Conservation (phyloP, 768 basidiomycete genomes). For the Phaeotremella skinneri region DNA sequence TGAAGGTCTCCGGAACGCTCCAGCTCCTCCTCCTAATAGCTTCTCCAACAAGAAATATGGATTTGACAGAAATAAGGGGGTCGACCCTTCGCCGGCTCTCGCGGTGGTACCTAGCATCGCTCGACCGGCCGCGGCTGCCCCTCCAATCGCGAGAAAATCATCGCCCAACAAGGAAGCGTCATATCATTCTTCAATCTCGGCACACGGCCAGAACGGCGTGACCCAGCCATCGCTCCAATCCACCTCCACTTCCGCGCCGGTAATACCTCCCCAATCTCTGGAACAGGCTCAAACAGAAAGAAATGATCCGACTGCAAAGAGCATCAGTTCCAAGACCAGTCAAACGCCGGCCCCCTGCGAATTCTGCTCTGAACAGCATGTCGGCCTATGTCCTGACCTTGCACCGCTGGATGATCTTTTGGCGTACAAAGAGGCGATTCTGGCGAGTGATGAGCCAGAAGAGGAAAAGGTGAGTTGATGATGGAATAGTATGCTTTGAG, state of each 20-base stretch:
- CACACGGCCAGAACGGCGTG: no score
- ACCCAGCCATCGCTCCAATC: no score
- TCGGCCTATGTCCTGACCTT: slow-evolving; percentile 7
- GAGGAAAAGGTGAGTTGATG: slow-evolving; percentile 12
- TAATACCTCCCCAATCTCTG: no score
- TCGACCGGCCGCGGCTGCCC: no score
- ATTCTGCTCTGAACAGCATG: slow-evolving; percentile 9
- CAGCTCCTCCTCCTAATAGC: not conserved
- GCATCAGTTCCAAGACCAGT: slow-evolving; percentile 1
- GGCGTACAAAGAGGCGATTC: slow-evolving; percentile 6
- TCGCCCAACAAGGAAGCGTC: no score
- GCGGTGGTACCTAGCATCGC: no score
- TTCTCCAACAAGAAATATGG: not conserved
- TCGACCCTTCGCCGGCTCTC: not conserved
- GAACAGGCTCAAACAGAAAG: not conserved
- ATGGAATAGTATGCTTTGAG: not conserved
- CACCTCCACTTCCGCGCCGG: no score
- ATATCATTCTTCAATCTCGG: no score
- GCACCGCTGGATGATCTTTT: slow-evolving; percentile 7
- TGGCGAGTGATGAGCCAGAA: slow-evolving; percentile 9
- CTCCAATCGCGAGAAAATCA: no score
- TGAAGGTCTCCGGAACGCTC: not conserved
- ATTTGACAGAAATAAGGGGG: not conserved
- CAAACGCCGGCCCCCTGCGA: slow-evolving; percentile 8
- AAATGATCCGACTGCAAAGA: not conserved